These are phyloP conservation scores for Poa annua DNA, from an alignment of 176 grass and related monocot genomes.

Conservation along the genomic window DNA sequence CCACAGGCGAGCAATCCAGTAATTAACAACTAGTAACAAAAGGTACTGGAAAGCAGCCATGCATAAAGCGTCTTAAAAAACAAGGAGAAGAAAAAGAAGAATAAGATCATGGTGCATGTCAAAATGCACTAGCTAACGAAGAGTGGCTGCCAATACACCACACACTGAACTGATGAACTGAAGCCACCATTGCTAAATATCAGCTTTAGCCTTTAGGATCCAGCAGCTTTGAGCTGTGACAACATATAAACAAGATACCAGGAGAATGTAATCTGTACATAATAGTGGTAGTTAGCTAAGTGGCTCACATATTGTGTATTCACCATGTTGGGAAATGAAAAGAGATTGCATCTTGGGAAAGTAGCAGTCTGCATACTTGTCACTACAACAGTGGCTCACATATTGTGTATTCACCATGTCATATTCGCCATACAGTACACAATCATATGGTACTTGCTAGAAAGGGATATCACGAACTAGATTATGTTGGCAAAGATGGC, in stretches of 20 bases:
- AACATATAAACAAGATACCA: neutral
- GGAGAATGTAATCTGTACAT: conserved; percentile 18
- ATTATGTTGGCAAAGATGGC: conserved; percentile 42
- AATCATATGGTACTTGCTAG: conserved; percentile 22
- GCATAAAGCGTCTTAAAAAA: neutral
- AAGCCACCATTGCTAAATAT: conserved; percentile 12
- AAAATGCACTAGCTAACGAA: neutral
- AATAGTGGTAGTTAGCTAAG: neutral
- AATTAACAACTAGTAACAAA: no score
- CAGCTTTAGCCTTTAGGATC: neutral
- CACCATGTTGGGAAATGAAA: no score
- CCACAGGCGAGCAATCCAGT: no score
- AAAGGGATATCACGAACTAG: conserved; percentile 34
- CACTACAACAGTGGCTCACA: neutral
- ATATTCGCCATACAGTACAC: conserved; percentile 32
- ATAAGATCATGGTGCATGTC: neutral
- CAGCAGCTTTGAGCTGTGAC: conserved; percentile 11
- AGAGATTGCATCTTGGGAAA: conserved; percentile 27
- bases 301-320: no score
- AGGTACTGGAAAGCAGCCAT: neutral
- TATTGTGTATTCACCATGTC: neutral
- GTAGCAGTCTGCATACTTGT: conserved; percentile 17
- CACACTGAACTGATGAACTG: neutral
- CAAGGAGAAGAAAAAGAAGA: conserved; percentile 21
- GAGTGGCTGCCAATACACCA: conserved; percentile 19